Conservation (phyloP, 2,329 filamentous ascomycete genomes). For the Penicillium sp. region DNA sequence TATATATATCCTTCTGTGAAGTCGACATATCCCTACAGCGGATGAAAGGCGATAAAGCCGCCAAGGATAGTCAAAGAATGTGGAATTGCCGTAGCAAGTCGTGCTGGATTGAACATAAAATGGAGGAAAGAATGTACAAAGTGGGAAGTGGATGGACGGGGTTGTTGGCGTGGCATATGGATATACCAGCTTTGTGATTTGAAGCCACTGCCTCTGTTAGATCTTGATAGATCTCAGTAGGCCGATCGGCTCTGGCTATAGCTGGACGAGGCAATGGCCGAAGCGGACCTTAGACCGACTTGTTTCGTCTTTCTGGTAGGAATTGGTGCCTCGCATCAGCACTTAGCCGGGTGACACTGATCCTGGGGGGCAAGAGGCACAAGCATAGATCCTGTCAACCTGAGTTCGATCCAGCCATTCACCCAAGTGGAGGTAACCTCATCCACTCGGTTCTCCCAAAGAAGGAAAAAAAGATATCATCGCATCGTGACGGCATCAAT, state of each 20-base stretch:
- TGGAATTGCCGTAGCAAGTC: not conserved
- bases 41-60: not conserved
- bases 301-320: no score
- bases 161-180: not conserved
- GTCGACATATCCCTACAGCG: not conserved
- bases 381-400: not conserved
- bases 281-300: not conserved
- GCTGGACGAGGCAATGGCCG: not conserved
- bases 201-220: not conserved
- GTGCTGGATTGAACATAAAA: not conserved
- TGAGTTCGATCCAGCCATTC: no score
- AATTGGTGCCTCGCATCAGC: no score
- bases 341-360: not conserved
- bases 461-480: conserved; percentile 8
- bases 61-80: not conserved
- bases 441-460: not conserved
- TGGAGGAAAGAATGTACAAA: not conserved
- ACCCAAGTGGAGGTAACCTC: not conserved
- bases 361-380: no score
- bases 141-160: not conserved
- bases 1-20: no score
- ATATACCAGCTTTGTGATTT: not conserved
- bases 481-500: conserved; percentile 16
- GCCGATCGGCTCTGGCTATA: not conserved
- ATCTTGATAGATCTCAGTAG: not conserved